Evolutionary conservation across 306 rosid species (phyloP), one percentile per base, ranked within the genome.

Genomic region (Dryas drummondii): DNA sequence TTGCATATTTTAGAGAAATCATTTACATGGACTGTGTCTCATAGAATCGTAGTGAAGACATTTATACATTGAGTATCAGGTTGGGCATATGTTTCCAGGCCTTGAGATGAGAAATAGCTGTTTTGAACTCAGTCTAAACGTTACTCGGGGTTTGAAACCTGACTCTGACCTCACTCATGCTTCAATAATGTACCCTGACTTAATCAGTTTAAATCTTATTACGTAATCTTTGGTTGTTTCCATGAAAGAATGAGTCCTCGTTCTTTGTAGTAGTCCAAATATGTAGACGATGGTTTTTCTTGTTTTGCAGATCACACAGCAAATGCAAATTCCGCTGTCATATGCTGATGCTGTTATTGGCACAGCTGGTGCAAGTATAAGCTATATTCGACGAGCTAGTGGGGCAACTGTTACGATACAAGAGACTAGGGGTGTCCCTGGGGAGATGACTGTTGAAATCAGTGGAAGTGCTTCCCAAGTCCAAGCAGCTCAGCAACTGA

Each of bases 311-410:
- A 79, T 90, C 69, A 96, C 96, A 0, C 93, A 92, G 80, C 98
- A 96, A 84, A 88, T 92, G 91, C 99, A 96, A 76, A 86, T 96
- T 82, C 99, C 96, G n/a, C 80, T 96, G 52, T 88, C 97, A 27
- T 96, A 84, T 82, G 98, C 97, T 3, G 99, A 96, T 75, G 99
- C 98, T 75, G 98, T 96, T 59, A 96, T 96, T 77, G 99, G 99
- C 66, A 82, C 99, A 42, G 96, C 97, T 51, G 98, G 99, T 75
- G 82, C 98, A 11, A 92, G 86, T 83, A 92, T 92, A 83, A 96
- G 99, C 84, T 96, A 96, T 84, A 96, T 92, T 57, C 87, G 99
- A 76, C 86, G 99, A 37, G 97, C 93, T 63, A 96, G 99, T 79
- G 98, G 98, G 66, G 96, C 99, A 55, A 92, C 97, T 37, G 98